Conservation (phyloP, 148 eudicot species). For the Vaccinium myrtillus region DNA sequence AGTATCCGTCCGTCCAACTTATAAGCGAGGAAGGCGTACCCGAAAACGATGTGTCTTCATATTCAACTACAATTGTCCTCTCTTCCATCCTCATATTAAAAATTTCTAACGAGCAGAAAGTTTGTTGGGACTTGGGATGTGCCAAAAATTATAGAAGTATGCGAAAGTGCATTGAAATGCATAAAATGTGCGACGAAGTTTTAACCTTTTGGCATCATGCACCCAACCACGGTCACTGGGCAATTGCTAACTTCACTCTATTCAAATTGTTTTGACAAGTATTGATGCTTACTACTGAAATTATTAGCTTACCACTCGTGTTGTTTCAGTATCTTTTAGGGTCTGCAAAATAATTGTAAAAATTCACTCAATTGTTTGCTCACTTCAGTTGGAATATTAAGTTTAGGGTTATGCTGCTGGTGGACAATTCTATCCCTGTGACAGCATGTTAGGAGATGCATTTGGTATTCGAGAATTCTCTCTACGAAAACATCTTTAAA, state of each 20-base stretch:
- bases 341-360: neutral
- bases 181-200: neutral
- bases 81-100: too few species aligned
- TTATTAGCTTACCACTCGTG: neutral
- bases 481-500: neutral
- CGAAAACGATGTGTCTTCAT: too few species aligned
- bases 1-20: too few species aligned
- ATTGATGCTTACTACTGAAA: neutral
- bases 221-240: neutral
- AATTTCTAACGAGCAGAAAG: neutral
- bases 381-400: neutral
- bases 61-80: too few species aligned
- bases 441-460: neutral
- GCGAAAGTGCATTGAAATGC: neutral
- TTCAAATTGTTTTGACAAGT: neutral
- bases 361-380: neutral
- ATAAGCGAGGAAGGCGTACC: too few species aligned
- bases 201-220: neutral
- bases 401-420: neutral
- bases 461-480: neutral
- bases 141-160: neutral
- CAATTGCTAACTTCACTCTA: neutral
- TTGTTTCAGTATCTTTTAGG: neutral
- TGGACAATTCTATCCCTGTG: neutral
- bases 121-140: neutral